Evolutionary conservation across 1,139 yeast species (phyloP).

Genomic region (Lizanozyma gosingica): DNA sequence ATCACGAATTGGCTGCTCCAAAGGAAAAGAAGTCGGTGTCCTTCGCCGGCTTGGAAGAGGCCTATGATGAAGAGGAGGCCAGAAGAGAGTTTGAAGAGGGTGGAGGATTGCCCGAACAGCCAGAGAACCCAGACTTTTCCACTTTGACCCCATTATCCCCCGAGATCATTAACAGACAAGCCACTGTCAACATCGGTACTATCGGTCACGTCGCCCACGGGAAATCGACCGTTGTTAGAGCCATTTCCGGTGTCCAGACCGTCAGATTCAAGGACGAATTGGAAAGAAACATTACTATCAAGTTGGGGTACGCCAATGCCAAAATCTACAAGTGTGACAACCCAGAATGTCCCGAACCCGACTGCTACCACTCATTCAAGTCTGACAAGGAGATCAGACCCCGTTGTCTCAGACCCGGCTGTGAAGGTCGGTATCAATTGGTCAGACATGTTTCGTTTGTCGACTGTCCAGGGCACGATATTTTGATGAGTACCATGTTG

Average conservation of each 20-base stretch:
- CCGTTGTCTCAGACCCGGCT: conserved; percentile 78
- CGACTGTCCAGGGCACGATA: conserved; percentile 99
- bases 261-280: conserved; percentile 97
- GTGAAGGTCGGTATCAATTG: conserved; percentile 75
- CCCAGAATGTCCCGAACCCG: conserved; percentile 86
- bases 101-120: conserved; percentile 97
- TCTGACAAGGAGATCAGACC: conserved; percentile 94
- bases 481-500: conserved; percentile 99
- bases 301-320: conserved; percentile 97
- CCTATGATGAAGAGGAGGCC: conserved; percentile 57
- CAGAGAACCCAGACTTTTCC: conserved; percentile 75
- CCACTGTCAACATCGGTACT: conserved; percentile 97
- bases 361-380: conserved; percentile 87
- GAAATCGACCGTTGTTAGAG: conserved; percentile 96
- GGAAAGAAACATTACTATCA: conserved; percentile 97
- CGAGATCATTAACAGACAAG: conserved; percentile 96
- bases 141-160: conserved; percentile 80
- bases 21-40: conserved; percentile 71
- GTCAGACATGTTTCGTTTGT: conserved; percentile 97
- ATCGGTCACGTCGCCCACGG: conserved; percentile 99
- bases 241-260: conserved; percentile 97
- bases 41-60: conserved; percentile 62
- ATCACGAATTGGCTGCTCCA: conserved; percentile 20
- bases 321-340: conserved; percentile 92
- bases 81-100: conserved; percentile 91